Percentiles rank a stretch among this genome's conserved stretches.
These are phyloP conservation scores for Helicosporidium sp. DNA, from an alignment of 139 green algal genomes.

Conservation along the genomic window DNA sequence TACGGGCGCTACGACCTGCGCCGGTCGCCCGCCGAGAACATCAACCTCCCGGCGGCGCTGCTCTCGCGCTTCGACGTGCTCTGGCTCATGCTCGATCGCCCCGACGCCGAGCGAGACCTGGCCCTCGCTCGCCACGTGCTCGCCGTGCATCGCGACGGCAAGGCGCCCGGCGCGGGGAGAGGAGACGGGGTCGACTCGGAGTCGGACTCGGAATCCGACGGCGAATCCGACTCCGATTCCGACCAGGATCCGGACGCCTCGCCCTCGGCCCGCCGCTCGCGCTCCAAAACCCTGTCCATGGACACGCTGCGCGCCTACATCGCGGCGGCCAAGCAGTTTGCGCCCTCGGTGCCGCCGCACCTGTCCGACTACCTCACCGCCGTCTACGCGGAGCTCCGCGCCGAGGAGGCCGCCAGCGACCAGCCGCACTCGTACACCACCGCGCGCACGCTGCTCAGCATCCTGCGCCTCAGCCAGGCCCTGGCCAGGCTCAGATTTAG, in stretches of 20 bases:
- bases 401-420: conserved; percentile 22
- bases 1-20: conserved; percentile 82
- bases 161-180: conserved; percentile 40
- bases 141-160: conserved; percentile 59
- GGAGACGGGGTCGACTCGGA: no score
- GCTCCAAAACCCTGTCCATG: conserved; percentile 30
- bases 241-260: no score
- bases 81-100: conserved; percentile 91
- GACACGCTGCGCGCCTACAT: conserved; percentile 72
- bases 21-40: conserved; percentile 85
- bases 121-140: conserved; percentile 54
- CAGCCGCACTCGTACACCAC: conserved; percentile 67
- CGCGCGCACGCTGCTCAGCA: conserved; percentile 82
- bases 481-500: conserved; percentile 63
- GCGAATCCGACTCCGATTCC: no score
- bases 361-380: conserved; percentile 76
- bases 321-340: conserved; percentile 12
- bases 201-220: not conserved
- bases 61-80: conserved; percentile 90
- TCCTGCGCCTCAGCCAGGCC: conserved; percentile 75
- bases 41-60: conserved; percentile 80
- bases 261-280: no score
- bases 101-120: conserved; percentile 11
- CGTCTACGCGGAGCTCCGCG: conserved; percentile 63
- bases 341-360: conserved; percentile 52